These are phyloP conservation scores for Coniochaeta prunicola DNA, from an alignment of 2,329 filamentous ascomycete species.

Conservation along the genomic window DNA sequence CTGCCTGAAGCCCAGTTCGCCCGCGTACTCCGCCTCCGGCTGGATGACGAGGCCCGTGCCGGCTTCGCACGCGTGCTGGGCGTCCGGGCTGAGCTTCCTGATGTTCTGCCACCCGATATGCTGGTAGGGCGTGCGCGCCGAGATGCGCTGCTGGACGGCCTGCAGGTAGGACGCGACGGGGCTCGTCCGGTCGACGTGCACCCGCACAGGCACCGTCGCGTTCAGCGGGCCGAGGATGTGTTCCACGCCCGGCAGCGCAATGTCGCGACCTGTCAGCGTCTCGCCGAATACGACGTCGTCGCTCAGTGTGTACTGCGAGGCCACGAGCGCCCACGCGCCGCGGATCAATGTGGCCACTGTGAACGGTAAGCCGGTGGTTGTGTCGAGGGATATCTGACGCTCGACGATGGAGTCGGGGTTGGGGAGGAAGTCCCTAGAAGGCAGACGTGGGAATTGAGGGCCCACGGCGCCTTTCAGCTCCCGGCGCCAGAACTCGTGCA, in stretches of 20 bases:
- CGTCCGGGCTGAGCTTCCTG: conserved; percentile 45
- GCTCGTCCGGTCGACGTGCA: not conserved
- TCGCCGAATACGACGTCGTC: conserved; percentile 50
- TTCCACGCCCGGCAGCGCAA: conserved; percentile 36
- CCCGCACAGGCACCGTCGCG: not conserved
- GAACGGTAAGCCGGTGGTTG: conserved; percentile 5
- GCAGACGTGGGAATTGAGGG: conserved; percentile 38
- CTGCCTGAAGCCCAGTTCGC: conserved; percentile 11
- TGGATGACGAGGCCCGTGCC: conserved; percentile 48
- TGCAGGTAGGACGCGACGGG: conserved; percentile 36
- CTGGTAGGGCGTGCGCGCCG: conserved; percentile 47
- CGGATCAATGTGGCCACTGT: conserved; percentile 48
- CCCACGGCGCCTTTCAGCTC: conserved; percentile 33
- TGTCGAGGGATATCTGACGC: conserved; percentile 34
- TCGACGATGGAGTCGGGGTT: conserved; percentile 44
- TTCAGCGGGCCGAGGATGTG: conserved; percentile 45
- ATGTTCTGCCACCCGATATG: conserved; percentile 57
- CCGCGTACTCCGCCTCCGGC: conserved; percentile 24
- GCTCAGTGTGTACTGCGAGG: conserved; percentile 43
- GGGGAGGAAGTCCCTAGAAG: conserved; percentile 36
- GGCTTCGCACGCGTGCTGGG: conserved; percentile 46
- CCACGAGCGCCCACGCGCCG: conserved; percentile 48
- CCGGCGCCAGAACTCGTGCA: conserved; percentile 37
- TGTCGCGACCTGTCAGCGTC: conserved; percentile 48
- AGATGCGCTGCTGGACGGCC: conserved; percentile 6